Evolutionary conservation across 1,284 basidiomycete genomes (phyloP).

Genomic region (Cryptococcus sp.): DNA sequence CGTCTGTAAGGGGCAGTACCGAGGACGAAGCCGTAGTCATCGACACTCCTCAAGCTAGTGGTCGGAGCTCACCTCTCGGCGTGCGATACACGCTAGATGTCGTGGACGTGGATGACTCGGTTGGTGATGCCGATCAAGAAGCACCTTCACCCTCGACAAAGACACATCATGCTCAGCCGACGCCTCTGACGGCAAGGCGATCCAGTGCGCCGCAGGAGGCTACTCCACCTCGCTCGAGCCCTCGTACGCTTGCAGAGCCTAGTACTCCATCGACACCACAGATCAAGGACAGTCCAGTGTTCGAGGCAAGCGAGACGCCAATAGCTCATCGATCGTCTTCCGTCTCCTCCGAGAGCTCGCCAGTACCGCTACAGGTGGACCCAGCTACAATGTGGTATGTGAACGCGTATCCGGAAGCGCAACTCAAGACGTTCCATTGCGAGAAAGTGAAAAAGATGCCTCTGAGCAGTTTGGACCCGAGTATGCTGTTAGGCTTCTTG

Average conservation of each 20-base stretch:
- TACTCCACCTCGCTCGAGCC: constrained; percentile 9
- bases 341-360: not conserved
- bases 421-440: constrained; percentile 88
- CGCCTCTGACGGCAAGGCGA: not conserved
- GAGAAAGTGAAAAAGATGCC: constrained; percentile 93
- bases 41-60: constrained; percentile 6
- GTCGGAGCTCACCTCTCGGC: constrained; percentile 3
- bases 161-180: not conserved
- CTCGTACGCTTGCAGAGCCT: constrained; percentile 1
- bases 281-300: constrained; percentile 5
- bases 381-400: constrained; percentile 62
- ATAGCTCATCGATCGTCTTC: not conserved
- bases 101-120: constrained; percentile 37
- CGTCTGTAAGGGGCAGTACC: not conserved
- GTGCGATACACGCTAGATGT: constrained; percentile 33
- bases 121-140: constrained; percentile 17
- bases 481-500: constrained; percentile 93
- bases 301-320: constrained; percentile 3
- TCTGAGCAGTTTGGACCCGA: constrained; percentile 85
- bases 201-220: not conserved
- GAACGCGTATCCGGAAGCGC: constrained; percentile 63
- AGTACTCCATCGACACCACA: constrained; percentile 18
- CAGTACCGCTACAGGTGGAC: constrained; percentile 20
- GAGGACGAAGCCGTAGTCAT: constrained; percentile 23
- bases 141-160: constrained; percentile 13